phyloP scores from a whole-genome alignment of 371 early-diverging fungal genomes.

The Agmasoma carcini region DNA sequence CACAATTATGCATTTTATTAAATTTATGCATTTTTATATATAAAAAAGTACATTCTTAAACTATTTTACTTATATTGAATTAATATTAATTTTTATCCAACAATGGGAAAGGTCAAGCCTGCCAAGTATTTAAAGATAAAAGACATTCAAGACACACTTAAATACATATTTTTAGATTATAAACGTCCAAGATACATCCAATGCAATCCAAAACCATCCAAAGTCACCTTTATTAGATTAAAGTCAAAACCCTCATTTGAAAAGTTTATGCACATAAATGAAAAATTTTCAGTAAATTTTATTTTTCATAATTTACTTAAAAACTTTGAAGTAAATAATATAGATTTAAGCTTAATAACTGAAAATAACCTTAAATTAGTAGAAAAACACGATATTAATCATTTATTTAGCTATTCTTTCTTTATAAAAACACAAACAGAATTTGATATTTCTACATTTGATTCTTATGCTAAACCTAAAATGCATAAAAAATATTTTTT shows the following conservation, averaged over 20 bases:
- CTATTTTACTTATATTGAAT: too few relatives aligned
- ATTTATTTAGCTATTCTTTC: constrained; percentile 12
- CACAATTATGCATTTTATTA: background rate
- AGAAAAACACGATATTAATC: constrained; percentile 9
- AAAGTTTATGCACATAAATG: constrained; percentile 9
- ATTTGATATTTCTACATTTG: constrained; percentile 14
- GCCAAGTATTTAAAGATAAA: constrained; percentile 17
- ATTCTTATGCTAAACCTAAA: background rate
- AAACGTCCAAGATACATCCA: constrained; percentile 21
- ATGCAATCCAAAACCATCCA: background rate
- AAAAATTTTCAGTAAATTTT: constrained; percentile 11
- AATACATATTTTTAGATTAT: constrained; percentile 14
- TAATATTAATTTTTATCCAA: too few relatives aligned
- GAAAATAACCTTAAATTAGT: constrained; percentile 14
- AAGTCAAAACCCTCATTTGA: background rate
- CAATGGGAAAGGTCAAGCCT: constrained; percentile 4
- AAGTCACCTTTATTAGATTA: constrained; percentile 1
- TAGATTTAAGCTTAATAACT: constrained; percentile 4
- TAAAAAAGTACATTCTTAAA: too few relatives aligned
- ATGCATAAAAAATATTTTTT: constrained; percentile 21
- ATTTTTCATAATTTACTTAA: constrained; percentile 7
- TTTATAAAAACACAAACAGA: constrained; percentile 16
- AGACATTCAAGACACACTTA: constrained; percentile 26
- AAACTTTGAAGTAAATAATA: background rate
- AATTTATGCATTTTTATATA: too few relatives aligned